Percentiles rank a stretch among this genome's conserved stretches.
These are phyloP conservation scores for Litchi chinensis DNA, from an alignment of 345 rosid genomes.

Conservation along the genomic window DNA sequence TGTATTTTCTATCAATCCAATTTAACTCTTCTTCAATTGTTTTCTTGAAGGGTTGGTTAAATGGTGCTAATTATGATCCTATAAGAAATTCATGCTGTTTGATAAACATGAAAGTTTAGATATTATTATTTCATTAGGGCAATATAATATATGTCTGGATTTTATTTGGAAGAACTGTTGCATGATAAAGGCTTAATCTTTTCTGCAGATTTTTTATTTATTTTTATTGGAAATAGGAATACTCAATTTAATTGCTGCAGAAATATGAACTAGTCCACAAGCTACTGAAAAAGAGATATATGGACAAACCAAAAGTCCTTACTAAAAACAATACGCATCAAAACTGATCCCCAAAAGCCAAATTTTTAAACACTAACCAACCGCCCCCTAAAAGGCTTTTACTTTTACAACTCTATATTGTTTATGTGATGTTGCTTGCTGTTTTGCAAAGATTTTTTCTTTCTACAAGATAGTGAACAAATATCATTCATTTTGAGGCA, in stretches of 20 bases:
- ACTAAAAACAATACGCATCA: too few relatives aligned
- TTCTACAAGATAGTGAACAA: not conserved
- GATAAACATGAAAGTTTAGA: not conserved
- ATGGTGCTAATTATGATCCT: not conserved
- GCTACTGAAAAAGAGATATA: too few relatives aligned
- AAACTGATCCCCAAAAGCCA: too few relatives aligned
- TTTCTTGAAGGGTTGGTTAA: not conserved
- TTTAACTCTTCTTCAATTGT: not conserved
- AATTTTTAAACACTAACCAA: too few relatives aligned
- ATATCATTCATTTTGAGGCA: conserved; percentile 39
- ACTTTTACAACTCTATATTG: not conserved
- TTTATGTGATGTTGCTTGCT: not conserved
- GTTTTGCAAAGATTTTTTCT: not conserved
- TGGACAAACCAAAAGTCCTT: too few relatives aligned
- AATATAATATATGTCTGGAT: not conserved
- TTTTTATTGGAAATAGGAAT: too few relatives aligned
- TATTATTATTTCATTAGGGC: not conserved
- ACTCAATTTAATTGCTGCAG: too few relatives aligned
- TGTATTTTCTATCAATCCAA: not conserved
- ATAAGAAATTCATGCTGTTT: not conserved
- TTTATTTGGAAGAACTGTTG: not conserved
- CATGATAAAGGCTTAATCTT: not conserved
- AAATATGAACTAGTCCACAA: too few relatives aligned
- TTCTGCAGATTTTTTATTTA: not conserved
- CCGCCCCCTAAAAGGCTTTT: too few relatives aligned